Evolutionary conservation across 176 grass and related monocot species (phyloP).

Genomic region (Phragmites australis): DNA sequence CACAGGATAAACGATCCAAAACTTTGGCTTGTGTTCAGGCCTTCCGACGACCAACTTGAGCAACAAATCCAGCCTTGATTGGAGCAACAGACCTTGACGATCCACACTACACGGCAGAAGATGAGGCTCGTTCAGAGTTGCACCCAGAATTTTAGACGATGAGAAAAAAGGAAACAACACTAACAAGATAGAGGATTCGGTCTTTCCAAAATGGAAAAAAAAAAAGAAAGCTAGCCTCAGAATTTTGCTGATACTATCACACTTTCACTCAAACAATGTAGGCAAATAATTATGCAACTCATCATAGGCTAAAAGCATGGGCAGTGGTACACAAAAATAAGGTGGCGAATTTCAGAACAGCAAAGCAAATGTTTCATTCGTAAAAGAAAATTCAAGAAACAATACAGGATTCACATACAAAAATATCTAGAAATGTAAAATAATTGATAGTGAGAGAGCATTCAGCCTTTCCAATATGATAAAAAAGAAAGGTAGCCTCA

Average conservation of each 20-base stretch:
- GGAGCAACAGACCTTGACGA: constrained; percentile 74
- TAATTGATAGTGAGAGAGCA: too few relatives aligned
- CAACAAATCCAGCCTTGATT: constrained; percentile 76
- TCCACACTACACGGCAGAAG: constrained; percentile 62
- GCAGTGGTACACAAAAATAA: neutral
- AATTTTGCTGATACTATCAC: constrained; percentile 35
- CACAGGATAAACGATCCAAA: neutral
- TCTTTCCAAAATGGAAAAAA: neutral
- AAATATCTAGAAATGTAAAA: too few relatives aligned
- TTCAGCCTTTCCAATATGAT: too few relatives aligned
- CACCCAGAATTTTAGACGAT: neutral
- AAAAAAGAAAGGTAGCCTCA: too few relatives aligned
- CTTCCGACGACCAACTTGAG: constrained; percentile 61
- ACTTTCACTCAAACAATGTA: constrained; percentile 48
- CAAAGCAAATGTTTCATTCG: neutral
- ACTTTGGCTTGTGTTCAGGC: constrained; percentile 38
- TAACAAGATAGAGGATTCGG: neutral
- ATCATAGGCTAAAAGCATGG: constrained; percentile 15
- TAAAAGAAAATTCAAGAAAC: too few relatives aligned
- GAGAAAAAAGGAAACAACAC: neutral
- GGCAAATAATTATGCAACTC: constrained; percentile 48
- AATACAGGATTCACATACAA: too few relatives aligned
- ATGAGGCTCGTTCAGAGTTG: neutral
- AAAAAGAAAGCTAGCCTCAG: constrained; percentile 13
- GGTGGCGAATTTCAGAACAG: neutral